Evolutionary conservation across 345 rosid species (phyloP).

Genomic region (Anacardium occidentale): DNA sequence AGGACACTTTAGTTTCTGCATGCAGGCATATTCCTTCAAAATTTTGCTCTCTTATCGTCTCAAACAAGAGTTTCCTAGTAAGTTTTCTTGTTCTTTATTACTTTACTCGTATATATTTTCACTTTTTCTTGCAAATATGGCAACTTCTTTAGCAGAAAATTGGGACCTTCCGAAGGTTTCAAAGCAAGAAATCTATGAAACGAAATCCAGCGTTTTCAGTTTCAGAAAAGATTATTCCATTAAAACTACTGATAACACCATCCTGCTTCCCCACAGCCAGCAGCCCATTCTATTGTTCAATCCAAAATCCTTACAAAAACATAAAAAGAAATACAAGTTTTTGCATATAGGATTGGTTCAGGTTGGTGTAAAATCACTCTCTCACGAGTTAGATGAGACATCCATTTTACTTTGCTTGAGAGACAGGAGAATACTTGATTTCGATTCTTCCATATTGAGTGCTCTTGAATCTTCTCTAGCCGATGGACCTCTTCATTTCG

Average conservation of each 20-base stretch:
- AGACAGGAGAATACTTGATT: not conserved
- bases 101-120: not conserved
- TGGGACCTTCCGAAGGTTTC: not conserved
- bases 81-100: not conserved
- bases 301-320: not conserved
- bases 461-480: not conserved
- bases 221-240: not conserved
- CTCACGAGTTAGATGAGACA: not conserved
- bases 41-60: not conserved
- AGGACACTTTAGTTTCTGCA: not conserved
- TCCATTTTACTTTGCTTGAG: conserved; percentile 5
- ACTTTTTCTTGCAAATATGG: not conserved
- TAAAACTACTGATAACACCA: not conserved
- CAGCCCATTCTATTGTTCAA: not conserved
- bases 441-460: not conserved
- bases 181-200: not conserved
- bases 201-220: not conserved
- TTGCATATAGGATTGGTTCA: not conserved
- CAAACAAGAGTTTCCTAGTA: not conserved
- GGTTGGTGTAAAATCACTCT: not conserved
- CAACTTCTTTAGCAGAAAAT: not conserved
- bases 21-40: not conserved
- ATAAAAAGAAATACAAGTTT: not conserved
- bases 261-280: not conserved
- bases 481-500: not conserved